Base-by-base conservation (phyloP, 768 basidiomycete genomes). In the Symmetrospora coprosmae region DNA sequence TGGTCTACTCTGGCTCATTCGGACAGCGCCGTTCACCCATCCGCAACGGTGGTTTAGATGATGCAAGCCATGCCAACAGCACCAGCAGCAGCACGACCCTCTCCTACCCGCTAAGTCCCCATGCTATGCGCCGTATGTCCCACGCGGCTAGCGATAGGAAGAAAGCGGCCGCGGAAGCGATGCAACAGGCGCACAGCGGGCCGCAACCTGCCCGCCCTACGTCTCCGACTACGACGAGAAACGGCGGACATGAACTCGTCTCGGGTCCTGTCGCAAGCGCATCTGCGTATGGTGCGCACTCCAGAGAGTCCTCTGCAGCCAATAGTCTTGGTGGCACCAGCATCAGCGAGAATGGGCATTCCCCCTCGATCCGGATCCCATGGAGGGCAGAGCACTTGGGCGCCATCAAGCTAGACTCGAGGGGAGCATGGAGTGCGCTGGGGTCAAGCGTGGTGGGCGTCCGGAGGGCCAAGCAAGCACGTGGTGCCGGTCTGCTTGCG, bases 101-200 rank as follows among this genome's bases (percentile, higher is more conserved):
- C 38, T 40, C 55, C 6, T 58, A 58, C 37, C 55, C 55, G 2
- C 34, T 58, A 2, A 45, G 41, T 6, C 55, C 55, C 17, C 55
- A 58, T 27, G 55, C 55, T 4, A 25, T 58, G 4, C 40, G 55
- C 5, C 39, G 55, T 14, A 14, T 46, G 13, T 45, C 41, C 37
- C 55, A 58, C 23, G 52, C 52, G 19, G 55, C 55, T 13, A 46
- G 43, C 46, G 55, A 58, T 30, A 31, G 43, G 25, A 47, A 31
- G 9, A 58, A 58, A n/a, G n/a, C n/a, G n/a, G n/a, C n/a, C n/a
- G n/a, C n/a, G n/a, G n/a, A n/a, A n/a, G n/a, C n/a, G n/a, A n/a
- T n/a, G n/a, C n/a, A n/a, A n/a, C n/a, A n/a, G n/a, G n/a, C n/a
- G n/a, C n/a, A n/a, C n/a, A n/a, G n/a, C n/a, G n/a, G n/a, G n/a